phyloP scores from a whole-genome alignment of 2,329 filamentous ascomycete species.

The Ascochyta lentis region DNA sequence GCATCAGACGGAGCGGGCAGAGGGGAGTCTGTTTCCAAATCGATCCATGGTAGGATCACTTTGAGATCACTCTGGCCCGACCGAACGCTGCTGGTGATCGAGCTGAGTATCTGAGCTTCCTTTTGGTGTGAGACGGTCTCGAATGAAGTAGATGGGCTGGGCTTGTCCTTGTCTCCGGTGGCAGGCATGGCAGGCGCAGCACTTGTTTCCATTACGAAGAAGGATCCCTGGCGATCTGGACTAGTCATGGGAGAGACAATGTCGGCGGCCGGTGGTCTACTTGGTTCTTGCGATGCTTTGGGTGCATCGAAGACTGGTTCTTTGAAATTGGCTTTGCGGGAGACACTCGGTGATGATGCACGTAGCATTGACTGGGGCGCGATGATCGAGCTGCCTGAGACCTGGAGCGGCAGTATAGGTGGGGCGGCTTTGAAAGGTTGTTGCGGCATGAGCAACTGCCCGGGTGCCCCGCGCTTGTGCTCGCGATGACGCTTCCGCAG shows the following conservation, averaged over 20 bases:
- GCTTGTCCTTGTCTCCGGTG: background rate
- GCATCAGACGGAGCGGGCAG: background rate
- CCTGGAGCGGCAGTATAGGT: background rate
- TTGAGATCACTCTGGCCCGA: background rate
- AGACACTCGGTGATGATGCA: background rate
- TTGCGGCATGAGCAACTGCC: background rate
- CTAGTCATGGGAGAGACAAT: conserved; percentile 21
- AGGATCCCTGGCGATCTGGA: conserved; percentile 8
- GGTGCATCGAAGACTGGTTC: conserved; percentile 18
- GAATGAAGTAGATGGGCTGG: background rate
- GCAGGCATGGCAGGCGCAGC: background rate
- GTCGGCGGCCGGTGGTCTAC: background rate
- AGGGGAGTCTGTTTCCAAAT: background rate
- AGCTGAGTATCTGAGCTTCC: background rate
- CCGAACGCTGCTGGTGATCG: background rate
- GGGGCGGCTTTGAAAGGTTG: background rate
- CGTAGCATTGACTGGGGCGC: background rate
- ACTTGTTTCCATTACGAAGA: background rate
- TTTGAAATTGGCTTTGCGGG: conserved; percentile 14
- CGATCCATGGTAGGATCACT: conserved; percentile 12
- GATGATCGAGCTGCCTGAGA: background rate
- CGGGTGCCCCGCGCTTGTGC: conserved; percentile 12
- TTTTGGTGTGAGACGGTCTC: background rate
- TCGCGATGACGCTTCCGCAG: conserved; percentile 38
- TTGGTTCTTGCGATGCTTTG: background rate